A percentile compares a stretch with the other conserved stretches of the same genome.
These are phyloP conservation scores for Peterozyma xylosa DNA, from an alignment of 805 yeast genomes.

Conservation along the genomic window DNA sequence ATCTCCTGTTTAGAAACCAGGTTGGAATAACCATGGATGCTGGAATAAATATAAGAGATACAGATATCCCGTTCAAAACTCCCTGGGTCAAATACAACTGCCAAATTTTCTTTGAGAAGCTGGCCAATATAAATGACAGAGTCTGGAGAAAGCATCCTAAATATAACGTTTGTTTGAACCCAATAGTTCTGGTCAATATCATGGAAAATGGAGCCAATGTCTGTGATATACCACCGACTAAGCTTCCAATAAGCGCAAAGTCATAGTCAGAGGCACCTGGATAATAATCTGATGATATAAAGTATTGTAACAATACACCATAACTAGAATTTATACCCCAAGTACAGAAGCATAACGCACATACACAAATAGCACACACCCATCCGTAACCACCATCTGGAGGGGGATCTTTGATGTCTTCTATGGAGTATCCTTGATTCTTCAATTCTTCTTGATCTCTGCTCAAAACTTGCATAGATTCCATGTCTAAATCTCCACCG, in stretches of 20 bases:
- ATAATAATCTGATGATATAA: slow-evolving; percentile 31
- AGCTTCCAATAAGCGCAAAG: slow-evolving; percentile 50
- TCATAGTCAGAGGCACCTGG: slow-evolving; percentile 43
- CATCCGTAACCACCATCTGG: slow-evolving; percentile 22
- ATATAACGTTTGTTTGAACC: slow-evolving; percentile 37
- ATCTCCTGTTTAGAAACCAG: slow-evolving; percentile 38
- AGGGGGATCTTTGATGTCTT: slow-evolving; percentile 7
- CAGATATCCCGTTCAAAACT: slow-evolving; percentile 33
- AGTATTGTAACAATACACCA: slow-evolving; percentile 47
- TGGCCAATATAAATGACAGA: slow-evolving; percentile 34
- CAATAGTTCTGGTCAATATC: slow-evolving; percentile 38
- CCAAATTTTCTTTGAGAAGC: slow-evolving; percentile 30
- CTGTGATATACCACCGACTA: slow-evolving; percentile 49
- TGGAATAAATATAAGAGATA: slow-evolving; percentile 29
- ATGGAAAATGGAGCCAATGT: slow-evolving; percentile 51
- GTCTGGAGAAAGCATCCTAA: slow-evolving; percentile 33
- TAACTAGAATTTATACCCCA: slow-evolving; percentile 51
- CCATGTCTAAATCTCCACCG: no score
- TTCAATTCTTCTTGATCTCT: slow-evolving; percentile 1
- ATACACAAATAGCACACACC: slow-evolving; percentile 32
- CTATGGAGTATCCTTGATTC: neutral
- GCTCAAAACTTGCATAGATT: neutral
- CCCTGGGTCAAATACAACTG: slow-evolving; percentile 45
- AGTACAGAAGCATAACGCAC: slow-evolving; percentile 27
- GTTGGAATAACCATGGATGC: slow-evolving; percentile 31